Conservation (phyloP, 2,329 filamentous ascomycete species). For the Fusarium sp. region DNA sequence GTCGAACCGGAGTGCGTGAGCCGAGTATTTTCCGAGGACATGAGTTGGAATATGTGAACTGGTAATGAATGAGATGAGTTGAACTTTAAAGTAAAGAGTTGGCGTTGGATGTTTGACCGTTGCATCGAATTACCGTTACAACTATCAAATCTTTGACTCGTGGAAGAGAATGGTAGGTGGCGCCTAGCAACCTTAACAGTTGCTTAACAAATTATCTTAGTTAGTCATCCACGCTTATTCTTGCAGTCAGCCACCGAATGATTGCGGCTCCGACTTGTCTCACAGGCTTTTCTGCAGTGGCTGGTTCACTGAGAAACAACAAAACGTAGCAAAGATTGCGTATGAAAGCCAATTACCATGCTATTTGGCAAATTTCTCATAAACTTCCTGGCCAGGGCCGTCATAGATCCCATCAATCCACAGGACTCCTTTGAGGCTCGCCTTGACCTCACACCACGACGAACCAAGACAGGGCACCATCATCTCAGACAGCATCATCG, state of each 20-base stretch:
- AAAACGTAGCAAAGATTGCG: not conserved
- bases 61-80: not conserved
- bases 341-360: not conserved
- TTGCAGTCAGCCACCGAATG: not conserved
- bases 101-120: not conserved
- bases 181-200: not conserved
- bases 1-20: not conserved
- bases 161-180: not conserved
- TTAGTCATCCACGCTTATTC: not conserved
- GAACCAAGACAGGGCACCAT: not conserved
- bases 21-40: not conserved
- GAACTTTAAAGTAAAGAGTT: not conserved
- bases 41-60: not conserved
- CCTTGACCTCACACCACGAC: not conserved
- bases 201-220: not conserved
- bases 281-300: not conserved
- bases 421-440: not conserved
- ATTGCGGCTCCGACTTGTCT: not conserved
- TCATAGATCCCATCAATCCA: constrained; percentile 1
- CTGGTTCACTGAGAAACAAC: not conserved
- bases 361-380: not conserved
- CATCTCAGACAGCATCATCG: not conserved
- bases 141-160: not conserved
- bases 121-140: not conserved
- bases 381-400: not conserved